Percentiles rank a stretch among this genome's conserved stretches.
phyloP scores from a whole-genome alignment of 345 rosid genomes.

The Moricandia arvensis region DNA sequence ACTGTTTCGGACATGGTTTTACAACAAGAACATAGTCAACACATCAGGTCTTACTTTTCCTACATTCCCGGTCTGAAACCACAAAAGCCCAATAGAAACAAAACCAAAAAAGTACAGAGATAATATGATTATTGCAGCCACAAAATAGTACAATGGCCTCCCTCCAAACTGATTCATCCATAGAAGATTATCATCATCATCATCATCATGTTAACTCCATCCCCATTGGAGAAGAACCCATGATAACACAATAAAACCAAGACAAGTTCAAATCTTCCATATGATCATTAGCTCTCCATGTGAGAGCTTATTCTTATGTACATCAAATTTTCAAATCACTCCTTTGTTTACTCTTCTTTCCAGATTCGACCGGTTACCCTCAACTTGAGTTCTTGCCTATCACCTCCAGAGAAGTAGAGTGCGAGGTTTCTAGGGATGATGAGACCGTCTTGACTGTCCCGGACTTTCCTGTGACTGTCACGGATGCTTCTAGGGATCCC shows the following conservation, averaged over 20 bases:
- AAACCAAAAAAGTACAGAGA: conserved; percentile 23
- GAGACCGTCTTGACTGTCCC: conserved; percentile 90
- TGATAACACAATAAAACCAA: conserved; percentile 3
- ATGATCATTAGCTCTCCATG: conserved; percentile 20
- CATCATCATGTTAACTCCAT: conserved; percentile 28
- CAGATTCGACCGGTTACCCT: conserved; percentile 89
- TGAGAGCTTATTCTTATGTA: conserved; percentile 32
- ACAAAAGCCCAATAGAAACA: background rate
- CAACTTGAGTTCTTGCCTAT: conserved; percentile 84
- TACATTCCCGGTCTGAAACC: conserved; percentile 25
- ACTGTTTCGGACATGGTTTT: conserved; percentile 23
- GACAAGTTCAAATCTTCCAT: conserved; percentile 30
- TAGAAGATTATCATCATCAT: conserved; percentile 28
- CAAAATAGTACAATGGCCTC: conserved; percentile 19
- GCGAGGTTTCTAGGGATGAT: conserved; percentile 80
- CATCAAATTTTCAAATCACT: conserved; percentile 18
- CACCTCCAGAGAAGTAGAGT: conserved; percentile 84
- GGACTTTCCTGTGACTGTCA: conserved; percentile 84
- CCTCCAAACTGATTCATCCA: conserved; percentile 30
- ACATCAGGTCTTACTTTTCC: conserved; percentile 24
- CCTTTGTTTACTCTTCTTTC: conserved; percentile 63
- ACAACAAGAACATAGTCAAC: conserved; percentile 32
- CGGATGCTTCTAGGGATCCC: conserved; percentile 92
- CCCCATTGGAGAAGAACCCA: conserved; percentile 26
- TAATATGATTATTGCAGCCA: conserved; percentile 19